Conservation (phyloP, 345 rosid genomes). For the Eucalyptus pauciflora region DNA sequence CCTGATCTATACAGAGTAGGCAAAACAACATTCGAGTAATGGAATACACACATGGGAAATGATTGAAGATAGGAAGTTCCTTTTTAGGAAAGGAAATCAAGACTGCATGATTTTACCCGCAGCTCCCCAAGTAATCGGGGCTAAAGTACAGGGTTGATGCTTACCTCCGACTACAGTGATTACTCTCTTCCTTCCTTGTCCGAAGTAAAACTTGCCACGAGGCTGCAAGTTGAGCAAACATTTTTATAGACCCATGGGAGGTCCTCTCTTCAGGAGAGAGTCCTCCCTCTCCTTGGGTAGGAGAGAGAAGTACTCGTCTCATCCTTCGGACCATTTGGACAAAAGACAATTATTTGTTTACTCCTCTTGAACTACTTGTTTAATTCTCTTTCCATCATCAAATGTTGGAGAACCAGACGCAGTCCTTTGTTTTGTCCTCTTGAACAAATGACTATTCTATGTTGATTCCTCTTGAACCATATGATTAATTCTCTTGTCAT, state of each 20-base stretch:
- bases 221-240: neutral
- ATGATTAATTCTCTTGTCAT: neutral
- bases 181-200: neutral
- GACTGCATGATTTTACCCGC: neutral
- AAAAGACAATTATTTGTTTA: neutral
- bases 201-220: neutral
- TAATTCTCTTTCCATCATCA: neutral
- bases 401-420: accelerated
- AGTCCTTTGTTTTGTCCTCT: neutral
- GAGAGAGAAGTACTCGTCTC: neutral
- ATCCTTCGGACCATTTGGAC: accelerated
- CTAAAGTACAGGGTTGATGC: neutral
- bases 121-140: neutral
- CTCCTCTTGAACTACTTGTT: neutral
- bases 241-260: neutral
- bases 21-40: neutral
- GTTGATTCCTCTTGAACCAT: accelerated
- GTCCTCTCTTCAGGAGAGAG: neutral
- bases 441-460: neutral
- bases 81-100: neutral
- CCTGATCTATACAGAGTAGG: accelerated
- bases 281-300: neutral
- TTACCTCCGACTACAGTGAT: neutral
- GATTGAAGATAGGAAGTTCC: neutral
- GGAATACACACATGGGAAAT: neutral